Conservation (phyloP, 73 alveolate genomes). For the Paramecium sexaurelia region DNA sequence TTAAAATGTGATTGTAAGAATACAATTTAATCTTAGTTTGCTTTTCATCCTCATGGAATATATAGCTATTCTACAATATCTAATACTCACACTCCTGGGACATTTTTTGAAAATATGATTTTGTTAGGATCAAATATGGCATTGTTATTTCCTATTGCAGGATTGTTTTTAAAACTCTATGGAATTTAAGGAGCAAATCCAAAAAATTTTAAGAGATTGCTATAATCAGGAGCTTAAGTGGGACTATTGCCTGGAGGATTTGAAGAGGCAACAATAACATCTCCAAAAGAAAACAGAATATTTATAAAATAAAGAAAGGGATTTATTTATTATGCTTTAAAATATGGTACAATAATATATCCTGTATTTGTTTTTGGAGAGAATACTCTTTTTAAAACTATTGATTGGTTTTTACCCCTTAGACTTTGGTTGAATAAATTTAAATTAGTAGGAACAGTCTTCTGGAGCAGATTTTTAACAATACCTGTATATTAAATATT, state of each 20-base stretch:
- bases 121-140: slow-evolving; percentile 39
- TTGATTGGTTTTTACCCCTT: slow-evolving; percentile 45
- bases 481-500: slow-evolving; percentile 27
- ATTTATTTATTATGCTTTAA: slow-evolving; percentile 62
- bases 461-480: slow-evolving; percentile 64
- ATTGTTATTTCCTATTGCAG: slow-evolving; percentile 1
- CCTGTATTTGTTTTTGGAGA: slow-evolving; percentile 67
- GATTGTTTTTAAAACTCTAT: neutral
- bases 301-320: slow-evolving; percentile 61
- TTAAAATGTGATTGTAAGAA: neutral
- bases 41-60: slow-evolving; percentile 49
- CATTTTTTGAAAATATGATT: slow-evolving; percentile 25
- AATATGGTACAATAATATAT: slow-evolving; percentile 59
- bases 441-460: slow-evolving; percentile 57
- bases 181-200: slow-evolving; percentile 62
- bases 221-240: slow-evolving; percentile 24
- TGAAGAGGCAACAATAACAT: slow-evolving; percentile 69
- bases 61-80: neutral
- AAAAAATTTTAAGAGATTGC: neutral
- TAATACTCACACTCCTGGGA: neutral
- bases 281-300: slow-evolving; percentile 64
- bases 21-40: slow-evolving; percentile 20
- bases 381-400: slow-evolving; percentile 41
- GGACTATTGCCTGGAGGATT: slow-evolving; percentile 67
- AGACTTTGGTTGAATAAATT: slow-evolving; percentile 57